Evolutionary conservation across 768 basidiomycete species (phyloP), one percentile per base, ranked within the genome.

Genomic region (Kwoniella bestiolae): DNA sequence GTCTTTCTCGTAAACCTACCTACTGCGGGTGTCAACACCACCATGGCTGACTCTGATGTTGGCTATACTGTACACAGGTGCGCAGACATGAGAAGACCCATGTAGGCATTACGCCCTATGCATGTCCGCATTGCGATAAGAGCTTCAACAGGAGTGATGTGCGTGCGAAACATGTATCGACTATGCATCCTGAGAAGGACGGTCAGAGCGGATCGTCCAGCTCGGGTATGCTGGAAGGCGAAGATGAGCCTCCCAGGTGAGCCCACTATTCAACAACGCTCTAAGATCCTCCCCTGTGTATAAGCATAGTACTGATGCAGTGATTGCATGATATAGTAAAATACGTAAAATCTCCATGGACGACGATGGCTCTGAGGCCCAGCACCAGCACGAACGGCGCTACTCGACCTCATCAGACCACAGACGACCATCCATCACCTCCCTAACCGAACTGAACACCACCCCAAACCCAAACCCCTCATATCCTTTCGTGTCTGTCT

Each of bases 91-190:
- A 76, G 53, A 69, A 69, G 51, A 64, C 67, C 38, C 74, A 76
- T 62, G 66, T 57, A 14, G 74, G 70, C 4, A 68, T 21, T 14
- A 71, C 74, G 3, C 74, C 71, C 5, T 71, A 76, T 47, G 63
- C 67, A n/a, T 76, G 74, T 56, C 67, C 57, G 3, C 60, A 71
- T 46, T 76, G 74, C 68, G 66, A 69, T 50, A 76, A 76, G 60
- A 32, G 31, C 9, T 76, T 76, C 60, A 68, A 63, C 26, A 56
- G 74, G 32, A 73, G 72, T 46, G 74, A 76, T 56, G 74, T 76
- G 0, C 56, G 71, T 14, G 72, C 69, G n/a, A 73, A 73, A 49
- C 74, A 76, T 35, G 64, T 73, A 3, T 34, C 52, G 47, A 71
- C 74, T 14, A 72, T 75, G 71, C 74, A 75, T 63, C 46, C 59